A percentile compares a stretch with the other conserved stretches of the same genome.
phyloP scores from a whole-genome alignment of 495 filamentous ascomycete genomes.

The Aspergillus baeticus region DNA sequence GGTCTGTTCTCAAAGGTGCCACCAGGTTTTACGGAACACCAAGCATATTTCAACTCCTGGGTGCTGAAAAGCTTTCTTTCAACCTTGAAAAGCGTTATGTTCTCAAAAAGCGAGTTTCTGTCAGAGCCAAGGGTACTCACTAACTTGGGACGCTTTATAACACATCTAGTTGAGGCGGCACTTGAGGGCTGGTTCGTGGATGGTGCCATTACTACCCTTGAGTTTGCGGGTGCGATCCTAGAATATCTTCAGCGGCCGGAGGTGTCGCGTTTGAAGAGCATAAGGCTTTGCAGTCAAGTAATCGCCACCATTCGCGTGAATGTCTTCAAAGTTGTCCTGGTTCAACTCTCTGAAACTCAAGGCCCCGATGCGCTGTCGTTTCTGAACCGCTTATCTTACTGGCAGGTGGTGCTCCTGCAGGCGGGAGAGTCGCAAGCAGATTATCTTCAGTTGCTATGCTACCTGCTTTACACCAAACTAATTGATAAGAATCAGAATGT shows the following conservation, averaged over 20 bases:
- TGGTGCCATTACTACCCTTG: constrained; percentile 70
- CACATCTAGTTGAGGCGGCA: constrained; percentile 81
- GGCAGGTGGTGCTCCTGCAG: constrained; percentile 88
- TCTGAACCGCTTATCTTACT: constrained; percentile 84
- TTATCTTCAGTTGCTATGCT: constrained; percentile 80
- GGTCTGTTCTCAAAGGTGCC: constrained; percentile 87
- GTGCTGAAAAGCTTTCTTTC: constrained; percentile 72
- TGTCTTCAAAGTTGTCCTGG: constrained; percentile 72
- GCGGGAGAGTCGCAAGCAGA: constrained; percentile 71
- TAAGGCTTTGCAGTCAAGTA: constrained; percentile 82
- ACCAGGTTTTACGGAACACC: constrained; percentile 87
- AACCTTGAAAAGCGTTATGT: constrained; percentile 65
- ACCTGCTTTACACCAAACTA: constrained; percentile 82
- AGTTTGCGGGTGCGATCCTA: constrained; percentile 80
- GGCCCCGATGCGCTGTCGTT: constrained; percentile 63
- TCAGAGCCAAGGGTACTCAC: constrained; percentile 79
- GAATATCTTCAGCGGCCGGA: constrained; percentile 90
- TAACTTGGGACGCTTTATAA: constrained; percentile 76
- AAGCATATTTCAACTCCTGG: constrained; percentile 93
- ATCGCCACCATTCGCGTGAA: constrained; percentile 70
- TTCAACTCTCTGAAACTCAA: constrained; percentile 80
- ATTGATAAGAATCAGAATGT: constrained; percentile 62
- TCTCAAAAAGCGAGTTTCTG: constrained; percentile 69
- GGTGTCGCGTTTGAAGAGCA: constrained; percentile 73
- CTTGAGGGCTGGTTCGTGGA: constrained; percentile 96